Evolutionary conservation across 2,329 filamentous ascomycete genomes (phyloP).

Genomic region (Endoconidiophora polonica): DNA sequence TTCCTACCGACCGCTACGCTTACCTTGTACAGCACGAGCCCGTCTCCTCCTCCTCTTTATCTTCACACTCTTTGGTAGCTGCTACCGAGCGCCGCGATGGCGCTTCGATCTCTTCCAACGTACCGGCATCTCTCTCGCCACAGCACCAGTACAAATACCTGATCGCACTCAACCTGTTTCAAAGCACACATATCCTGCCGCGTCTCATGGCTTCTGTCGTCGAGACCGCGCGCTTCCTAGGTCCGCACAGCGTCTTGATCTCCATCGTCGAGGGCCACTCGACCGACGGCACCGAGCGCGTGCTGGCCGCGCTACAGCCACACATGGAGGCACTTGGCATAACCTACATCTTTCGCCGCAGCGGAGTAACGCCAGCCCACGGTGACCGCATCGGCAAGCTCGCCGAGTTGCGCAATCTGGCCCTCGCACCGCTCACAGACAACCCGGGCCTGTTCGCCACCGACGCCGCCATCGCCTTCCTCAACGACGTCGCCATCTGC

Average conservation of each 20-base stretch:
- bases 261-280: slow-evolving; percentile 41
- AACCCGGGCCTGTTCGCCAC: background rate
- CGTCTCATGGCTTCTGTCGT: slow-evolving; percentile 35
- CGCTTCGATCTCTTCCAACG: no score
- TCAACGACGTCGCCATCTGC: slow-evolving; percentile 38
- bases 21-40: slow-evolving; percentile 11
- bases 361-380: slow-evolving; percentile 26
- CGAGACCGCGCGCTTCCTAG: slow-evolving; percentile 32
- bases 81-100: no score
- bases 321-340: slow-evolving; percentile 24
- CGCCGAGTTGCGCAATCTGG: slow-evolving; percentile 35
- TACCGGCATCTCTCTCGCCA: no score
- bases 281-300: slow-evolving; percentile 34
- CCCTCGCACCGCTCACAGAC: slow-evolving; percentile 28
- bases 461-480: slow-evolving; percentile 31
- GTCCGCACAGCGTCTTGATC: slow-evolving; percentile 31
- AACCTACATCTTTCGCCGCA: slow-evolving; percentile 27
- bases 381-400: slow-evolving; percentile 30
- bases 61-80: no score
- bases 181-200: slow-evolving; percentile 29
- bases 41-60: background rate
- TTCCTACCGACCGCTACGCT: slow-evolving; percentile 15
- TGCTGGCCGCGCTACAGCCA: slow-evolving; percentile 26
- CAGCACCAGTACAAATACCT: slow-evolving; percentile 23
- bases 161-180: slow-evolving; percentile 35